Evolutionary conservation across 179 eudicot species (phyloP).

Genomic region (Kewa caespitosa): DNA sequence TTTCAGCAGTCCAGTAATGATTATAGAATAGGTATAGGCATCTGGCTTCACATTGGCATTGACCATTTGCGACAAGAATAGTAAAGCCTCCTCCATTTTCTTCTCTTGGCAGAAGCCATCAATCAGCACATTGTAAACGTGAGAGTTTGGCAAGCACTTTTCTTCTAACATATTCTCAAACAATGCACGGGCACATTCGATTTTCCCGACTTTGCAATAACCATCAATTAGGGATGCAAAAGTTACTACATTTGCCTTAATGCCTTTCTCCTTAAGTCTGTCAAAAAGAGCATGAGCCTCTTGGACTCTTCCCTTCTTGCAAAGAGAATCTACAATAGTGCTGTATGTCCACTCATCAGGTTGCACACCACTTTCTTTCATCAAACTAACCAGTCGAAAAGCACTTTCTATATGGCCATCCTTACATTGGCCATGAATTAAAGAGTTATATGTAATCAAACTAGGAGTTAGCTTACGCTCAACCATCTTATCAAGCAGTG

Average conservation of each 20-base stretch:
- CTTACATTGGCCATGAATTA: constrained; percentile 65
- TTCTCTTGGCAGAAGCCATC: constrained; percentile 57
- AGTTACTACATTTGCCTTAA: constrained; percentile 53
- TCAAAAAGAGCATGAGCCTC: constrained; percentile 50
- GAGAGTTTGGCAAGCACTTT: constrained; percentile 52
- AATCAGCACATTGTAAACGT: constrained; percentile 50
- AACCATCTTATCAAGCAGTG: constrained; percentile 58
- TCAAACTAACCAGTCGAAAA: constrained; percentile 53
- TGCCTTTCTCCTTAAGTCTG: constrained; percentile 47
- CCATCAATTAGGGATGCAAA: constrained; percentile 58
- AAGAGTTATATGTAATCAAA: constrained; percentile 55
- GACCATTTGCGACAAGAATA: constrained; percentile 45
- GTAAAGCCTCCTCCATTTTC: constrained; percentile 41
- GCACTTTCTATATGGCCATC: constrained; percentile 63
- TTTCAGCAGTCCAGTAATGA: constrained; percentile 65
- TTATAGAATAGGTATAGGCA: constrained; percentile 48
- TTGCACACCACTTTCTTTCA: constrained; percentile 44
- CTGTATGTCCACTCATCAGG: constrained; percentile 69
- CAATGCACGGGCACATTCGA: constrained; percentile 43
- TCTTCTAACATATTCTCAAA: constrained; percentile 51
- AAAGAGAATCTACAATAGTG: constrained; percentile 50
- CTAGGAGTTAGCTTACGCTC: constrained; percentile 48
- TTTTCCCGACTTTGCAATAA: constrained; percentile 44
- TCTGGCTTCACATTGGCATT: constrained; percentile 49
- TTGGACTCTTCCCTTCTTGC: constrained; percentile 48